Base-by-base conservation (phyloP, 129 eudicot genomes). In the Oenanthe sinensis region DNA sequence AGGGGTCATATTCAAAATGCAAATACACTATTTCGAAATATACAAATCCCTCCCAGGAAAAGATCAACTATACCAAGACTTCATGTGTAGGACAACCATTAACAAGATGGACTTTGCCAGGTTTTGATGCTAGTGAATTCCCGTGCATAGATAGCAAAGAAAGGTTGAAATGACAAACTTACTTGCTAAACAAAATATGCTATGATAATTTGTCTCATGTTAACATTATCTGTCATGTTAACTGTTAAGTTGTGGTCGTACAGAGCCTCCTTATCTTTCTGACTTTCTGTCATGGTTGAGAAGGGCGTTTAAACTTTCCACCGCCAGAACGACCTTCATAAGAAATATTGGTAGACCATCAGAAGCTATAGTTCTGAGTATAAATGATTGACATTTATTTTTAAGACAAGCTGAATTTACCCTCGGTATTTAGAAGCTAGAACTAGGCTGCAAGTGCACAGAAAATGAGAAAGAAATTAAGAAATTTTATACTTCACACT, bases 201-300 rank as follows among this genome's bases (percentile, higher is more conserved):
- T n/a, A n/a, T n/a, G 46, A 42, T 22, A 43, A 24, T 73, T 40
- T 12, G 14, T 40, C 77, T 73, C 58, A 0, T 24, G 13, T 22
- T 22, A 55, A 55, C 65, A 55, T 22, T 22, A 22, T 73, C 22
- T 22, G 14, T 44, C 84, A 50, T n/a, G n/a, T n/a, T n/a, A n/a
- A n/a, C n/a, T 43, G 43, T 50, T 44, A 20, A 52, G 54, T 79
- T 3, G 36, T 65, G 55, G 55, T 4, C 4, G 86, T 78, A n/a
- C 76, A 75, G 40, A 82, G 84, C 80, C 87, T 93, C 80, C 87
- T 77, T 79, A 87, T 88, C 85, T 42, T 85, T 63, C 97, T 89
- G n/a, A n/a, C n/a, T n/a, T n/a, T n/a, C n/a, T 37, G 73, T 93
- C 98, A 80, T 91, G 88, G 84, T 89, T 91, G 40, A 89, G 92